Conservation (phyloP, 2,329 filamentous ascomycete genomes). For the Epichloe hybrida region DNA sequence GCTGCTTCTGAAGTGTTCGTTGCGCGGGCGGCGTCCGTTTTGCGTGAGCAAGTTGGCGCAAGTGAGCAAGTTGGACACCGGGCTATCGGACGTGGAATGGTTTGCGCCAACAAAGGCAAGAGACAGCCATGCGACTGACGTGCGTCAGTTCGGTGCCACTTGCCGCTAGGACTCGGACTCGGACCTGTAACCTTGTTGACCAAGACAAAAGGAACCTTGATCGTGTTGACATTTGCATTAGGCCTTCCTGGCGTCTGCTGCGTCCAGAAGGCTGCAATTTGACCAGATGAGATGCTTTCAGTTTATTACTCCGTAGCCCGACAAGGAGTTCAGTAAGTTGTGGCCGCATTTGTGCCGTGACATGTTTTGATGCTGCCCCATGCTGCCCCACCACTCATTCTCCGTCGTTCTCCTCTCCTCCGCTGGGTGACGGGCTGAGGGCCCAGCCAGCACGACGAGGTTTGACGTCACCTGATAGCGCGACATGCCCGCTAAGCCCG, state of each 20-base stretch:
- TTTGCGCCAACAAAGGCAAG: background rate
- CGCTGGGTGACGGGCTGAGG: background rate
- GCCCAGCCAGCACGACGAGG: background rate
- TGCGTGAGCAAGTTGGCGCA: background rate
- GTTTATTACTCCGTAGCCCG: too few species aligned
- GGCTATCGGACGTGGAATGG: background rate
- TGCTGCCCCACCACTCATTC: too few species aligned
- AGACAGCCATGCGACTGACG: background rate
- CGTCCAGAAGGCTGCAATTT: too few species aligned
- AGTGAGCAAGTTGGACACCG: background rate
- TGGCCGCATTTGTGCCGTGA: too few species aligned
- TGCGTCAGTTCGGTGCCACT: background rate
- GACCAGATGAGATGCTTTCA: too few species aligned
- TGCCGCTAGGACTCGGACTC: background rate
- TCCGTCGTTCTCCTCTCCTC: too few species aligned
- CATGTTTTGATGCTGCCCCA: too few species aligned
- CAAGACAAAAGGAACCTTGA: too few species aligned
- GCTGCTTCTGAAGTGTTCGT: background rate
- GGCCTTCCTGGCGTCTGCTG: too few species aligned
- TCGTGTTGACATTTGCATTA: too few species aligned
- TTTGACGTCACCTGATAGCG: constrained; percentile 1
- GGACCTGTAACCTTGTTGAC: too few species aligned
- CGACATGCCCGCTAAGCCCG: background rate
- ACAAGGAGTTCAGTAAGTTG: too few species aligned
- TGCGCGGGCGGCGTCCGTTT: background rate